Evolutionary conservation across 768 basidiomycete genomes (phyloP), one percentile per base, ranked within the genome.

Genomic region (Kwoniella sp.): DNA sequence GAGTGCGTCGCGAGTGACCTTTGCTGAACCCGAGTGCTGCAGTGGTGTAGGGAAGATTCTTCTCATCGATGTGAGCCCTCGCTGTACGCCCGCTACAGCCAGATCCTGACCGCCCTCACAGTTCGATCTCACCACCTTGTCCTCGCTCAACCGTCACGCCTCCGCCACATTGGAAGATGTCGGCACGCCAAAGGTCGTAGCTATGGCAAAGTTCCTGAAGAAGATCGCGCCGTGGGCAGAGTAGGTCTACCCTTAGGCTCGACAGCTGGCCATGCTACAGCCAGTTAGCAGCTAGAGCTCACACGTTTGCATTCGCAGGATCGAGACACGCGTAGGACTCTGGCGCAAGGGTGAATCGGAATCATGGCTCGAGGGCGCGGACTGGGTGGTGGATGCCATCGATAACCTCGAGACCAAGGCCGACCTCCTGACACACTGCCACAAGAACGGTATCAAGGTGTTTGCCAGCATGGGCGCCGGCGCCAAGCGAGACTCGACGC

Each of bases 301-400:
- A 3, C 11, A 32, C n/a, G 11, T 26, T 22, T n/a, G n/a, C n/a
- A n/a, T 28, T 9, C n/a, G 14, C 40, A 75, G 71, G 43, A 84
- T 98, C 25, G 95, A 99, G 46, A 77, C 84, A 4, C 79, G 85
- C 11, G 78, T 89, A 6, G 89, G 89, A 17, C 74, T 99, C 0
- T 98, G 92, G 89, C 80, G 82, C 9, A 86, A 88, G 66, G 61
- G 62, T 51, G 82, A 84, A 22, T 87, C 88, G 0, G 85, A 81
- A 4, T 69, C 69, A 2, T 76, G 92, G 29, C 77, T 99, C 0
- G 83, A 84, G 29, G 91, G 84, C 22, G 86, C 84, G 1, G 90
- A 96, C 65, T 99, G 91, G 88, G 93, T 98, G 19, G 81, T 99
- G 83, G 93, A 99, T 73, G 91, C 91, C 5, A 99, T 98, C 53